Conservation (phyloP, 257 asterid species). For the Thymus quinquecostatus region DNA sequence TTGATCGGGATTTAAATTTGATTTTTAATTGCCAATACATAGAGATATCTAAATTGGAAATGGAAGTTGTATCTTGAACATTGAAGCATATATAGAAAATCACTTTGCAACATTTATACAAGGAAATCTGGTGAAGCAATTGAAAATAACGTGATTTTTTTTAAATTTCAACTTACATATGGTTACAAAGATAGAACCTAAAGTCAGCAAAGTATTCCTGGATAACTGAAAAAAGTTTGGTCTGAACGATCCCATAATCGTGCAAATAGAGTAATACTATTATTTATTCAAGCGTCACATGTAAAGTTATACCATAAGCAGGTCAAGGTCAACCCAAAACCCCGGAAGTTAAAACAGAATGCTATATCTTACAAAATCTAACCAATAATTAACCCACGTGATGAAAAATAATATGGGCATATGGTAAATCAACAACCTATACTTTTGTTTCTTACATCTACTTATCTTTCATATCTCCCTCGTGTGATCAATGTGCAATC, state of each 20-base stretch:
- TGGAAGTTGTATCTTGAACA: not conserved
- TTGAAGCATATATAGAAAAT: not conserved
- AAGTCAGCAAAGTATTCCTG: not conserved
- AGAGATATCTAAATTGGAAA: not conserved
- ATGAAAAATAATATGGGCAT: not conserved
- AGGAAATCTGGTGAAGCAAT: not conserved
- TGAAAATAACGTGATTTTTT: not conserved
- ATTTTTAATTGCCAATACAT: not conserved
- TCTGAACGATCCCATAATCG: no score
- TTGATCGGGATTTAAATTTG: not conserved
- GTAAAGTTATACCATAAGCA: not conserved
- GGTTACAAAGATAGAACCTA: not conserved
- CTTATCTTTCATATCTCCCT: not conserved
- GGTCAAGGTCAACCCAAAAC: not conserved
- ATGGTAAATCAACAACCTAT: not conserved
- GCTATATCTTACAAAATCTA: conserved; percentile 1
- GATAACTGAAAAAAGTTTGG: not conserved
- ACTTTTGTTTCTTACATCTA: not conserved
- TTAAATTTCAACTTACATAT: not conserved
- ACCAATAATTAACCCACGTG: not conserved
- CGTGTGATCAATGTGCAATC: not conserved
- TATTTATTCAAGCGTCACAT: not conserved
- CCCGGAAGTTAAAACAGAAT: not conserved
- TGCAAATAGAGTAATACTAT: not conserved
- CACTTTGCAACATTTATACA: not conserved